Evolutionary conservation across 2,329 filamentous ascomycete genomes (phyloP), one percentile per base, ranked within the genome.

Genomic region (Botryosphaeria dothidea): DNA sequence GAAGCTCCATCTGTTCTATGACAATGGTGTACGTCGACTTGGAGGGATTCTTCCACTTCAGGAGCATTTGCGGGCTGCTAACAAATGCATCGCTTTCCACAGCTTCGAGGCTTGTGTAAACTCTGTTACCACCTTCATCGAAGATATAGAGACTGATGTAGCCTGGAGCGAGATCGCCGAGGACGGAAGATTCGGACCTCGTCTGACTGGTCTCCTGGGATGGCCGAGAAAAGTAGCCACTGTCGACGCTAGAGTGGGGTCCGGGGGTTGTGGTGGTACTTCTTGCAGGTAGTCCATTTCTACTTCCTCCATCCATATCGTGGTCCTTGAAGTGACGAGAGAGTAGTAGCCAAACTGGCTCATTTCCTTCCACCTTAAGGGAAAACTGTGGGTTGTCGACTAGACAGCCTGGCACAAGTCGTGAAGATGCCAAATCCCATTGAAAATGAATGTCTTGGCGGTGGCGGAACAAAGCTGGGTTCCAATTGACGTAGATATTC

Each of bases 401-500:
- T 19, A 92, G 87, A 73, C 91, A 96, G 68, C 93, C 91, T 0
- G 88, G 88, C 64, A 91, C 90, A 60, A 87, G 83, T 3, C 82
- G 46, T 78, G 75, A 31, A 74, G 75, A 21, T 21, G 79, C 76
- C n/a, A 89, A 75, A 66, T 89, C 84, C 95, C 95, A 99, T 2
- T 84, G 84, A 73, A 98, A 96, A 77, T 99, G 95, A 64, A 93
- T 88, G 71, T 99, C 93, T 75, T 97, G 90, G 8, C 93, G 88
- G 73, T 91, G 81, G 1, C 82, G 82, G 78, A 99, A 99, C 0
- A 97, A 82, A 0, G 86, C 85, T 0, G 95, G 93, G 69, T 97
- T 97, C 95, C 95, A 99, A 78, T 98, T 99, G 63, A 99, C 83
- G 76, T 98, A 99, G 69, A 99, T 87, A 19, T 93, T 96, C 75